Evolutionary conservation across 441 rosid genomes (phyloP), one percentile per base, ranked within the genome.

Genomic region (Gossypium trilobum): DNA sequence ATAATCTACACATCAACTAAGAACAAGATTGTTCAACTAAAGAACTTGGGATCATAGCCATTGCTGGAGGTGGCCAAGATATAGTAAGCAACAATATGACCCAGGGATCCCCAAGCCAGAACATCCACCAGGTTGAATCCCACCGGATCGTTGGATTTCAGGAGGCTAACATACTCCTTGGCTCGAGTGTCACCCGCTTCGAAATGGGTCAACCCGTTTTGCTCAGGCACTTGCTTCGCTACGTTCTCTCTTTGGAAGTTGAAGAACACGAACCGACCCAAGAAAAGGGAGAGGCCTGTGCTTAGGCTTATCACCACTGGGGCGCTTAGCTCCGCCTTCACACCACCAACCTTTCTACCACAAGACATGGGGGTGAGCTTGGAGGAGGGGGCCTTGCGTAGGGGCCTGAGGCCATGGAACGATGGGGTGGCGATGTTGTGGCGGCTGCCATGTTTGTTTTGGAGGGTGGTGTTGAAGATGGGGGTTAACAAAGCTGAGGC

Each of bases 191-290:
- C 98, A 0, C 97, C 97, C 2, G 98, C 98, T 82, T 94, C 97
- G 70, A 90, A 94, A 75, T 94, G 98, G 44, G 97, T 87, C 71
- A 83, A 42, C 1, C 98, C 98, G 76, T 94, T 94, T 81, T 91
- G 98, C 89, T 85, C 96, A n/a, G 98, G 98, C 72, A 93, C 98
- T 64, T 94, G 98, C 68, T 91, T 94, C 0, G 96, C 95, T 2
- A 87, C 92, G 75, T 94, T 94, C 85, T 94, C 98, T 77, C 98
- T 88, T 79, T 94, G 98, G 87, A 94, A 94, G 84, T 94, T 91
- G 79, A 94, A 94, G 95, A 94, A 94, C 58, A 94, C 98, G 70
- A 94, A 94, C 79, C 98, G 77, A 0, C 98, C 98, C 39, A 94
- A 79, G 83, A 91, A 94, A 50, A 94, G 91, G 22, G 98, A 94